These are phyloP conservation scores for Penicillium corylophilum DNA, from an alignment of 2,329 filamentous ascomycete genomes.

Conservation along the genomic window DNA sequence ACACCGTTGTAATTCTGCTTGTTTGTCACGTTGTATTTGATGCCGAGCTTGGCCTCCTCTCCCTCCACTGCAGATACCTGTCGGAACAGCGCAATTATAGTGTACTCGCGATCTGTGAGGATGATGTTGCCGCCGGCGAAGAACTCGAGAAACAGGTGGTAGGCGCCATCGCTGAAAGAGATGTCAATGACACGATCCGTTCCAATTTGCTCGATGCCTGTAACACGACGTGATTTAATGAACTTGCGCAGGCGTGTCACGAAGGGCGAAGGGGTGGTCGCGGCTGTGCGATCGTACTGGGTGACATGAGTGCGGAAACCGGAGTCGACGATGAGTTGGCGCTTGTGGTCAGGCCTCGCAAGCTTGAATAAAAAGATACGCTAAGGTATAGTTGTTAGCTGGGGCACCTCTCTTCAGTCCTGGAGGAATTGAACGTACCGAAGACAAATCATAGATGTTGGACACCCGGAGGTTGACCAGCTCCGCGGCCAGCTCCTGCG, in stretches of 20 bases:
- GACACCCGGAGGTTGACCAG: conserved; percentile 77
- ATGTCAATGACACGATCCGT: conserved; percentile 93
- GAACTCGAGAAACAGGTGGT: conserved; percentile 88
- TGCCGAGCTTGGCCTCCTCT: conserved; percentile 74
- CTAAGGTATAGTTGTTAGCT: conserved; percentile 27
- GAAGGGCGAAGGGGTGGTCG: conserved; percentile 79
- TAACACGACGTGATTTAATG: conserved; percentile 82
- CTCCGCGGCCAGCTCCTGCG: conserved; percentile 79
- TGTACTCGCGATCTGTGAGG: conserved; percentile 79
- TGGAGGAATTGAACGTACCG: conserved; percentile 46
- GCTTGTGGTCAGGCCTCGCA: conserved; percentile 81
- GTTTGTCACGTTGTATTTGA: conserved; percentile 75
- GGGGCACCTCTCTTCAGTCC: conserved; percentile 5
- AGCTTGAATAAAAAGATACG: conserved; percentile 96
- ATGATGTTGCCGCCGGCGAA: conserved; percentile 96
- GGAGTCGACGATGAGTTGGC: conserved; percentile 88
- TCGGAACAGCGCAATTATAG: conserved; percentile 76
- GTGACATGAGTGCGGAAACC: conserved; percentile 96
- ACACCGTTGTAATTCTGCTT: conserved; percentile 80
- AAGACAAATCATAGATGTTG: conserved; percentile 95
- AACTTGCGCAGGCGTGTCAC: conserved; percentile 82
- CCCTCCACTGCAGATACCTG: conserved; percentile 77
- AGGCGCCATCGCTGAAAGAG: conserved; percentile 86
- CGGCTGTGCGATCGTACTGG: conserved; percentile 82
- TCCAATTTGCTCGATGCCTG: conserved; percentile 77